These are phyloP conservation scores for Xylariaceae sp. DNA, from an alignment of 2,329 filamentous ascomycete genomes.

Conservation along the genomic window DNA sequence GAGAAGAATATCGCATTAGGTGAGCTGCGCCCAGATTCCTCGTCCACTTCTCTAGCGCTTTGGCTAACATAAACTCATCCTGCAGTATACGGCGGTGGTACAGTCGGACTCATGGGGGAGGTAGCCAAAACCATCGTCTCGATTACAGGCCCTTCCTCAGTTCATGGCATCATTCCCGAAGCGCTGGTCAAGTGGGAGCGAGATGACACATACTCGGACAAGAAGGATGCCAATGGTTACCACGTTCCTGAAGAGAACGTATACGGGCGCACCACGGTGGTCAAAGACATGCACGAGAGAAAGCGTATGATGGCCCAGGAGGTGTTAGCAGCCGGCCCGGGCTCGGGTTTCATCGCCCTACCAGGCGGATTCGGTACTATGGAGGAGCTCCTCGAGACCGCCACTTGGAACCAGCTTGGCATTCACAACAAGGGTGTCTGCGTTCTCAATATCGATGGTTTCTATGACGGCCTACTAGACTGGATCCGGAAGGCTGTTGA, in stretches of 20 bases:
- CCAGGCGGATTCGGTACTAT: conserved; percentile 87
- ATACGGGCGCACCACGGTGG: conserved; percentile 84
- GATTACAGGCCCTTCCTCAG: conserved; percentile 73
- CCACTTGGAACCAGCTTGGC: conserved; percentile 94
- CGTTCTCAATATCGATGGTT: conserved; percentile 82
- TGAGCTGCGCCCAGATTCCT: conserved; percentile 31
- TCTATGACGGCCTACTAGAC: conserved; percentile 81
- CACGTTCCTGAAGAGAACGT: conserved; percentile 60
- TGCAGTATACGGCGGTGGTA: conserved; percentile 89
- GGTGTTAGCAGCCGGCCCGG: conserved; percentile 76
- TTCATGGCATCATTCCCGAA: conserved; percentile 91
- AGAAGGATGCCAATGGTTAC: conserved; percentile 47
- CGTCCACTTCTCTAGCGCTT: conserved; percentile 9
- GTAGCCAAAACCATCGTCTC: conserved; percentile 81
- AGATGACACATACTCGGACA: conserved; percentile 52
- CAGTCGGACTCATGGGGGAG: conserved; percentile 93
- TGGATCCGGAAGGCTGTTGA: conserved; percentile 78
- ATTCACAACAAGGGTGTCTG: conserved; percentile 82
- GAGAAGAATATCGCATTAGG: conserved; percentile 73
- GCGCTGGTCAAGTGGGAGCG: conserved; percentile 80
- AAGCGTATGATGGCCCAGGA: conserved; percentile 92
- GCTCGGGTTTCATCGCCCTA: conserved; percentile 85
- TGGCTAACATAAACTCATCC: not conserved
- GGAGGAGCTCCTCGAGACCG: conserved; percentile 90
- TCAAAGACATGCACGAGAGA: conserved; percentile 92